phyloP scores from a whole-genome alignment of 306 rosid genomes.

The Fragaria nilgerrensis region DNA sequence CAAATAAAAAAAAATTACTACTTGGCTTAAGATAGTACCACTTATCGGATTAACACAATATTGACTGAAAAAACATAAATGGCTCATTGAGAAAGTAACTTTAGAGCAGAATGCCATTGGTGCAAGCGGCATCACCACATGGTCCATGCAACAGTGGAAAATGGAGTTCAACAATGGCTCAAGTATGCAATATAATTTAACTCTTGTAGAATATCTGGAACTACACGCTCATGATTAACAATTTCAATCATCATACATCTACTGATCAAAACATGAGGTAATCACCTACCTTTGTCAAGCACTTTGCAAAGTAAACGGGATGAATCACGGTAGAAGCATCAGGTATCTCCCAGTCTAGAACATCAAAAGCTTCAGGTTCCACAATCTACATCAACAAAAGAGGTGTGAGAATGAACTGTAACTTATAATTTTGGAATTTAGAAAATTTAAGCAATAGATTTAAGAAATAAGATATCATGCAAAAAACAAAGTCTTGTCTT shows the following conservation, averaged over 20 bases:
- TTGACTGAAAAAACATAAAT: background rate
- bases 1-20: background rate
- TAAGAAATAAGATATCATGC: background rate
- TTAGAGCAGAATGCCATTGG: background rate
- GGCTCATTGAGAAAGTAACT: background rate
- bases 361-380: conserved; percentile 45
- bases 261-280: conserved; percentile 4
- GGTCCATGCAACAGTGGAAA: background rate
- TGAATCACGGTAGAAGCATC: conserved; percentile 46
- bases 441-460: background rate
- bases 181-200: background rate
- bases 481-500: background rate
- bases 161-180: background rate
- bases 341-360: conserved; percentile 51
- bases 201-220: background rate
- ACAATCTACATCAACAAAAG: conserved; percentile 46
- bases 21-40: background rate
- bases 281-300: conserved; percentile 85
- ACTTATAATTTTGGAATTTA: background rate
- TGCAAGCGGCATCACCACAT: background rate
- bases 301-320: conserved; percentile 82
- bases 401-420: background rate
- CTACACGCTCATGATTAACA: background rate
- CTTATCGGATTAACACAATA: background rate
- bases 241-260: background rate